These are phyloP conservation scores for Torrubiellomyces zombiae DNA, from an alignment of 2,329 filamentous ascomycete genomes.

Conservation along the genomic window DNA sequence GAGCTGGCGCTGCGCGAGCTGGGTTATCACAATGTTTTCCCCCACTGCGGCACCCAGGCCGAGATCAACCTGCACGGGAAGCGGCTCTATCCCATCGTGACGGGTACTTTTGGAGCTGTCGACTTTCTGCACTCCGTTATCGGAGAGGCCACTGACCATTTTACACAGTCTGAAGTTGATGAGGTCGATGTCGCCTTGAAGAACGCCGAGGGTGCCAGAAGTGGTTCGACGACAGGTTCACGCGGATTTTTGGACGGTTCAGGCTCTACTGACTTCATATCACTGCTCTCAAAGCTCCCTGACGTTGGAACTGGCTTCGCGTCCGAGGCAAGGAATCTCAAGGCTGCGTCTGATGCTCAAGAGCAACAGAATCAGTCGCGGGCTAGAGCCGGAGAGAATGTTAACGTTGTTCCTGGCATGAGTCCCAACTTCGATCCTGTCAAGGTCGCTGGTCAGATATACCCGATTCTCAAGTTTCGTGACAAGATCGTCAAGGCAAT, in stretches of 20 bases:
- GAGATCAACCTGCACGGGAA: constrained; percentile 48
- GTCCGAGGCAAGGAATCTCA: constrained; percentile 45
- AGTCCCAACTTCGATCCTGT: constrained; percentile 61
- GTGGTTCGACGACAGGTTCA: constrained; percentile 17
- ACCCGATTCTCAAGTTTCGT: constrained; percentile 84
- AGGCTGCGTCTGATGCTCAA: constrained; percentile 44
- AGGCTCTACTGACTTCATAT: constrained; percentile 44
- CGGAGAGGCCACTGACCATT: constrained; percentile 66
- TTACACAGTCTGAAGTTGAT: constrained; percentile 71
- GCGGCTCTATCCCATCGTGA: constrained; percentile 57
- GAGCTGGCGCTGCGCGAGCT: constrained; percentile 63
- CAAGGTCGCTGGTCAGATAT: constrained; percentile 66
- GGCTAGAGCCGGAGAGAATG: constrained; percentile 23
- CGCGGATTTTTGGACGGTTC: constrained; percentile 26
- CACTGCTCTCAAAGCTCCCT: constrained; percentile 61
- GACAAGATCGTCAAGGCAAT: constrained; percentile 87
- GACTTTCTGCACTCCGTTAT: constrained; percentile 70
- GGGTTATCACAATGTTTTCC: constrained; percentile 64
- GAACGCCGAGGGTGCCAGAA: constrained; percentile 40
- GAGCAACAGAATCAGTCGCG: constrained; percentile 36
- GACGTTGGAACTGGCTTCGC: constrained; percentile 49
- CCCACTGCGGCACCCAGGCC: constrained; percentile 52
- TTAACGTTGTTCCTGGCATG: constrained; percentile 55
- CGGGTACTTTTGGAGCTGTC: constrained; percentile 59
- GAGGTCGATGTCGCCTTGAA: constrained; percentile 62